Conservation (phyloP, 768 basidiomycete genomes). For the Trametes elegans region DNA sequence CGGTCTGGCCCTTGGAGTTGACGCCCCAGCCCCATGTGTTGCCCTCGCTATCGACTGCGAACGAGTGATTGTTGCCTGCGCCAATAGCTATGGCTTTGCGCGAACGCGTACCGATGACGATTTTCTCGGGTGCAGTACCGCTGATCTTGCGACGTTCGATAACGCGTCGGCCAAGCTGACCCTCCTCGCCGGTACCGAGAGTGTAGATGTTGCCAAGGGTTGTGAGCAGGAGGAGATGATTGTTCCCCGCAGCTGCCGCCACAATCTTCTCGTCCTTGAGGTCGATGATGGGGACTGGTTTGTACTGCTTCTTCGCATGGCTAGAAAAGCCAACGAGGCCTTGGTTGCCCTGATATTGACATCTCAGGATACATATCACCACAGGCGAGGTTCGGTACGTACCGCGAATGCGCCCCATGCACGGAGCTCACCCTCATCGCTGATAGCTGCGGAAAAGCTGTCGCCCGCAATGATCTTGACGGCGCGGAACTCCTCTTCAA, state of each 20-base stretch:
- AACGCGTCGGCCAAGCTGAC: conserved; percentile 89
- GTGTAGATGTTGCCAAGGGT: conserved; percentile 85
- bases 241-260: conserved; percentile 76
- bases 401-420: conserved; percentile 93
- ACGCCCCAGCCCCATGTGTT: conserved; percentile 96
- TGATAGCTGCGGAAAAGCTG: conserved; percentile 83
- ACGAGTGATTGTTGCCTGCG: conserved; percentile 83
- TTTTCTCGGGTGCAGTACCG: conserved; percentile 84
- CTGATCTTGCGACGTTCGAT: conserved; percentile 86
- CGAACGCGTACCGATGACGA: conserved; percentile 67
- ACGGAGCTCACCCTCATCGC: conserved; percentile 72
- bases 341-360: conserved; percentile 56
- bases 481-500: conserved; percentile 80
- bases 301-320: conserved; percentile 64
- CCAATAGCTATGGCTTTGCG: conserved; percentile 71
- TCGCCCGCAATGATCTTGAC: conserved; percentile 84
- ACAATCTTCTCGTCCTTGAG: conserved; percentile 69
- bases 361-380: not conserved
- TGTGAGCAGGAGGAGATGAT: conserved; percentile 88
- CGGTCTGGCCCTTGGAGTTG: conserved; percentile 85
- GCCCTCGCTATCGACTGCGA: conserved; percentile 82
- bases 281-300: conserved; percentile 58
- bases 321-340: conserved; percentile 84
- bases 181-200: conserved; percentile 89
- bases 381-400: conserved; percentile 26